Conservation (phyloP, 2,329 filamentous ascomycete species). For the Aspergillus tanneri region DNA sequence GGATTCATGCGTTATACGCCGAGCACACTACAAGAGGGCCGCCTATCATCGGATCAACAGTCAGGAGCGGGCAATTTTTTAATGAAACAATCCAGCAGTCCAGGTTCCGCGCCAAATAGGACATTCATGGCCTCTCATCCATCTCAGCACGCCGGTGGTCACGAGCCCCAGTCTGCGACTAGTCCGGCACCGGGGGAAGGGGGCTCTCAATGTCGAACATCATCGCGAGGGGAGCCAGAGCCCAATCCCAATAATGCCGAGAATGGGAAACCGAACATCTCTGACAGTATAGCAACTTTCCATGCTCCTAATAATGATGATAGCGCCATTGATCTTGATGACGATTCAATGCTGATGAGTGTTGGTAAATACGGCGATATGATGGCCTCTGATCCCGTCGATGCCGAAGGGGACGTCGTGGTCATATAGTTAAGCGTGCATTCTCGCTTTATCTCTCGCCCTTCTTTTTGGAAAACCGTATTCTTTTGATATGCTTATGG, state of each 20-base stretch:
- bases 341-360: conserved; percentile 44
- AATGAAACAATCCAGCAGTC: conserved; percentile 21
- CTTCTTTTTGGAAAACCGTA: conserved; percentile 15
- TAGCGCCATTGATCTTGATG: conserved; percentile 68
- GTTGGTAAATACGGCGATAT: conserved; percentile 48
- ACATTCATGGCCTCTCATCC: conserved; percentile 20
- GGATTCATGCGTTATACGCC: conserved; percentile 70
- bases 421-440: conserved; percentile 37
- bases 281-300: conserved; percentile 41
- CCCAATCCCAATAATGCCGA: conserved; percentile 19
- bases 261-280: conserved; percentile 49
- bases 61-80: conserved; percentile 20
- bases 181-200: conserved; percentile 20
- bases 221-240: conserved; percentile 16
- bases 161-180: conserved; percentile 22
- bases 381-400: conserved; percentile 47
- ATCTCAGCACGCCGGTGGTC: conserved; percentile 11
- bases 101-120: conserved; percentile 15
- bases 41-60: conserved; percentile 24
- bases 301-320: conserved; percentile 58
- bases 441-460: conserved; percentile 15
- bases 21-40: conserved; percentile 31
- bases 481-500: conserved; percentile 21
- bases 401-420: conserved; percentile 47
- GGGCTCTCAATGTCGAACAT: conserved; percentile 16